Base-by-base conservation (phyloP, 1,139 yeast species). In the Blastobotrys indianensis region DNA sequence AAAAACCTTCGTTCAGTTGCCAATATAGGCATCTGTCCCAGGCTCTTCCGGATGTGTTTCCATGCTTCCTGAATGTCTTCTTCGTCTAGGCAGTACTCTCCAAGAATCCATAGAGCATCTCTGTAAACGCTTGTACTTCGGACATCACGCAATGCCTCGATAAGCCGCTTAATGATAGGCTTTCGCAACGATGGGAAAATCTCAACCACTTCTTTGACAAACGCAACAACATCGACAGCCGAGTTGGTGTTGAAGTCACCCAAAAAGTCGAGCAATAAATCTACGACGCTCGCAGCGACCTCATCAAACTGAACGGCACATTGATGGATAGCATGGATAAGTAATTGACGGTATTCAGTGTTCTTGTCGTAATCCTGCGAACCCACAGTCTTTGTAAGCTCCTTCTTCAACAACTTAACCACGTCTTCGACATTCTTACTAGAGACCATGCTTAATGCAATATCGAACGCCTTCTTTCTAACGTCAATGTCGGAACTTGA, bases 351-450 rank as follows among this genome's bases (percentile, higher is more conserved):
- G 66, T 94, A 94, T 60, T 88, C 96, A 41, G 82, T 70, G 51
- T 82, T 75, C 65, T 84, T 83, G 56, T 90, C 96, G 51, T 62
- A 63, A 47, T 80, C 82, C 37, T 83, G 76, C 41, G 75, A 72
- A 37, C 80, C 71, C 15, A 47, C 46, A 2, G 96, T 81, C 57
- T 79, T 79, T 59, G 84, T 83, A 50, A 94, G 76, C 67, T 94
- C 99, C 63, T 87, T 92, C 71, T 87, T 92, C 67, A 94, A 78
- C 54, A 90, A 76, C 62, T 87, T 85, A 53, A 92, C 85, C 34
- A 92, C 95, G 61, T 88, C 97, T 60, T 90, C 97, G 40, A 90
- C 96, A 59, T 90, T 92, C 72, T 95, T 85, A 56, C 84, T 78
- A 41, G 94, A 75, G 43, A 90, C 82, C 65, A 94, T 76, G 55